Percentiles rank a stretch among this genome's conserved stretches.
Conservation (phyloP, 495 filamentous ascomycete genomes). For the Talaromyces thailandensis region DNA sequence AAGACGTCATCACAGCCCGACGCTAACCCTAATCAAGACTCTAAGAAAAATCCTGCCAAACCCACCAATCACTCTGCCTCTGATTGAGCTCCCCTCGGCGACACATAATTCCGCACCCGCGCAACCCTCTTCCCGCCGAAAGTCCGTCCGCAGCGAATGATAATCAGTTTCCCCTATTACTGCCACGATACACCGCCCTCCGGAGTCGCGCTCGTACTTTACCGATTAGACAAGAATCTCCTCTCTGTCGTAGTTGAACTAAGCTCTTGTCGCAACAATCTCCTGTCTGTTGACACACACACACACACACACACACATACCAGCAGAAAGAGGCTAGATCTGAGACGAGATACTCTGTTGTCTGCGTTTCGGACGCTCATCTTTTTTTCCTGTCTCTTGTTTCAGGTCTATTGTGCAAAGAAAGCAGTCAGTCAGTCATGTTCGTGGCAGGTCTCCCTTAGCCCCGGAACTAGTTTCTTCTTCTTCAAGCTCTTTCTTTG, state of each 20-base stretch:
- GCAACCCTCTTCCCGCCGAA: not conserved
- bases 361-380: not conserved
- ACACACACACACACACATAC: not conserved
- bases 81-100: not conserved
- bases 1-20: not conserved
- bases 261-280: not conserved
- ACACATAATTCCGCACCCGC: not conserved
- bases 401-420: not conserved
- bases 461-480: not conserved
- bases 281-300: not conserved
- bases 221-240: slow-evolving; percentile 4
- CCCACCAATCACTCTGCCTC: not conserved
- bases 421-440: not conserved
- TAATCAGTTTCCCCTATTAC: not conserved
- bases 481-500: not conserved
- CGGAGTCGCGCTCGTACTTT: not conserved
- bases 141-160: not conserved
- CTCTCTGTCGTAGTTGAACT: not conserved
- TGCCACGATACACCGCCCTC: not conserved
- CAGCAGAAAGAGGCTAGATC: not conserved
- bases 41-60: not conserved
- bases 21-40: not conserved
- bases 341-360: not conserved
- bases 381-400: not conserved
- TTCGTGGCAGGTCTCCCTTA: slow-evolving; percentile 6